Conservation (phyloP, 116 monocot genomes). For the Iris pallida region DNA sequence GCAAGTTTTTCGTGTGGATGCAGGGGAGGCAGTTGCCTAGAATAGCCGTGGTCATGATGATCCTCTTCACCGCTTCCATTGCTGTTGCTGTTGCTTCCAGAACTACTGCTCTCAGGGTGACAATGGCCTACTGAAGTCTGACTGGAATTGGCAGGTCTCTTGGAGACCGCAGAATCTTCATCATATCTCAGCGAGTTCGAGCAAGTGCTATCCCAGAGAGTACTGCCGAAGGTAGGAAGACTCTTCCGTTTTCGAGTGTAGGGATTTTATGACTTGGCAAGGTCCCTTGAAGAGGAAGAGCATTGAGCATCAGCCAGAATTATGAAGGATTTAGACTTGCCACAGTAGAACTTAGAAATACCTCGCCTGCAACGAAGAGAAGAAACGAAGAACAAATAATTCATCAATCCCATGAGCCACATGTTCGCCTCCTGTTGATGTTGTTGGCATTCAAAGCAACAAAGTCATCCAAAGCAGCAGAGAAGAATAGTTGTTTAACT, state of each 20-base stretch:
- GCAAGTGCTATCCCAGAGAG: constrained; percentile 19
- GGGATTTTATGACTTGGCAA: constrained; percentile 45
- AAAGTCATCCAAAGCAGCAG: no score
- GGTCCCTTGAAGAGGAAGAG: constrained; percentile 35
- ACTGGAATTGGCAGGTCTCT: constrained; percentile 38
- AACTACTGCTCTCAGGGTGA: constrained; percentile 15
- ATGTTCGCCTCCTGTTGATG: no score
- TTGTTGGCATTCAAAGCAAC: no score
- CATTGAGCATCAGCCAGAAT: constrained; percentile 31
- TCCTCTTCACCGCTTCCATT: constrained; percentile 8
- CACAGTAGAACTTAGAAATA: constrained; percentile 61
- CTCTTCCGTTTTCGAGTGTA: constrained; percentile 64
- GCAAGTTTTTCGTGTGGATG: neutral
- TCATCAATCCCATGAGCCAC: constrained; percentile 3
- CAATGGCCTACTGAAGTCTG: neutral
- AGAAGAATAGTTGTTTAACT: no score
- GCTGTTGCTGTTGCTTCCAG: constrained; percentile 25
- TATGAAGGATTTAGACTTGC: constrained; percentile 71
- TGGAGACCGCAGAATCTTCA: no score
- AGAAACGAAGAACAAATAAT: neutral
- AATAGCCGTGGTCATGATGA: constrained; percentile 7
- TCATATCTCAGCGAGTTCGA: no score
- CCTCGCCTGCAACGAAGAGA: constrained; percentile 26
- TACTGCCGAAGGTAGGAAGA: constrained; percentile 33
- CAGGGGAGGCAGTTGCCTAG: constrained; percentile 5